Base-by-base conservation (phyloP, 1,139 yeast genomes). In the Suhomyces kunorum region DNA sequence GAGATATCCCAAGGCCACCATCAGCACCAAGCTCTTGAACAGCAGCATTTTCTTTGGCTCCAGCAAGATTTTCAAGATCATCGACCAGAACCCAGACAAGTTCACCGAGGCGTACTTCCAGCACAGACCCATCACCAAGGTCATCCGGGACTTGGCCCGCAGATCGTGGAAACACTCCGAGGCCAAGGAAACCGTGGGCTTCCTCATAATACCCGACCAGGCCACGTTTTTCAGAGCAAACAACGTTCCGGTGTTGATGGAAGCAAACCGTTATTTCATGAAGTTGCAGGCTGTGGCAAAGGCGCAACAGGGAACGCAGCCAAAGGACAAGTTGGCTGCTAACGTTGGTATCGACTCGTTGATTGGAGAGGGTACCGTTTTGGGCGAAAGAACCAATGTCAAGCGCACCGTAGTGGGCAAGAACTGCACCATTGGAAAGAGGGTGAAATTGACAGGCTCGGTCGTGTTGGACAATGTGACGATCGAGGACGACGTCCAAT, bases 361-460 rank as follows among this genome's bases (percentile, higher is more conserved):
- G 34, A 80, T 87, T 4, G 95, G 89, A 11, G 66, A 66, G 5
- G 65, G 67, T 31, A 76, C 88, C 13, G 59, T 59, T 2, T 63
- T 88, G 38, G 88, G 86, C 23, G 95, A 86, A 54, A 80, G 81
- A 53, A 85, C 96, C 14, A 87, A 84, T 58, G 87, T 94, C 40
- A 94, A 94, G 66, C 58, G 74, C 34, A 78, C 95, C 0, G 89
- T 87, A 11, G 74, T 94, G 30, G 96, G 96, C 7, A 63, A 71
- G n/a, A 73, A 77, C 51, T 87, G 96, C 65, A 67, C 53, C 13
- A 80, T 94, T 42, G 98, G 98, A 34, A 83, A 81, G 56, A 77
- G 89, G 49, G 94, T 95, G 58, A 82, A 92, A 52, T 74, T 94
- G 43, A 87, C 90, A 1, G 98, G 96, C 2, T 88, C 90, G 53